Percentiles rank a stretch among this genome's conserved stretches.
Conservation (phyloP, 179 eudicot genomes). For the Carnegiea gigantea region DNA sequence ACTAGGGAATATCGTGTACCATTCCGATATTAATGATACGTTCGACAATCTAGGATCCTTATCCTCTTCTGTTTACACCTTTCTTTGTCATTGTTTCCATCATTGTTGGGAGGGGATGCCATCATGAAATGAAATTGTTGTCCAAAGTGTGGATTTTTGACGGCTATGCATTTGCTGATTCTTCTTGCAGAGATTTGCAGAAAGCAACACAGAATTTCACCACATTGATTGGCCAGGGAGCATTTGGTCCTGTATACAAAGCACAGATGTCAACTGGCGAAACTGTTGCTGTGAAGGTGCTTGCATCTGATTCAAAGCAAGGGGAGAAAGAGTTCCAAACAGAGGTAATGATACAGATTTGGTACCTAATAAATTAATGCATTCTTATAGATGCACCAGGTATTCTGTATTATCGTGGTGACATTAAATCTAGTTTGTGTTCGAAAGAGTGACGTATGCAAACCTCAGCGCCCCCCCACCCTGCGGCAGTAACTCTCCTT, state of each 20-base stretch:
- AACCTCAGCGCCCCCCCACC: too few relatives aligned
- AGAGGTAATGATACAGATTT: conserved; percentile 51
- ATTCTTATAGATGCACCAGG: background rate
- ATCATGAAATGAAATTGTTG: background rate
- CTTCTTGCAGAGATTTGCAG: conserved; percentile 79
- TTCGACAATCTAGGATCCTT: background rate
- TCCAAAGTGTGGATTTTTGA: background rate
- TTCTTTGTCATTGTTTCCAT: background rate
- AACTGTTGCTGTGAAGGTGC: conserved; percentile 92
- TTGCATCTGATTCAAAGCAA: conserved; percentile 90
- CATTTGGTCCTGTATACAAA: conserved; percentile 94
- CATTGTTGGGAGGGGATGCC: background rate
- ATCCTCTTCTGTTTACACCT: background rate
- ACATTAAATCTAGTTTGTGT: background rate
- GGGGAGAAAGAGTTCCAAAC: conserved; percentile 94
- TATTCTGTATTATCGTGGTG: background rate
- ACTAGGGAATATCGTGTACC: background rate
- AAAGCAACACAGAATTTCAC: conserved; percentile 94
- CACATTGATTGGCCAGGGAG: conserved; percentile 85
- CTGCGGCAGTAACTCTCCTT: background rate
- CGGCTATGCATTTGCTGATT: conserved; percentile 15
- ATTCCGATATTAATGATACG: background rate
- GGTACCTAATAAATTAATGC: background rate
- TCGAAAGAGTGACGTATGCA: background rate
- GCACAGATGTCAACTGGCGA: conserved; percentile 89